Conservation (phyloP, 2,329 filamentous ascomycete genomes). For the Beauveria pseudobassiana region DNA sequence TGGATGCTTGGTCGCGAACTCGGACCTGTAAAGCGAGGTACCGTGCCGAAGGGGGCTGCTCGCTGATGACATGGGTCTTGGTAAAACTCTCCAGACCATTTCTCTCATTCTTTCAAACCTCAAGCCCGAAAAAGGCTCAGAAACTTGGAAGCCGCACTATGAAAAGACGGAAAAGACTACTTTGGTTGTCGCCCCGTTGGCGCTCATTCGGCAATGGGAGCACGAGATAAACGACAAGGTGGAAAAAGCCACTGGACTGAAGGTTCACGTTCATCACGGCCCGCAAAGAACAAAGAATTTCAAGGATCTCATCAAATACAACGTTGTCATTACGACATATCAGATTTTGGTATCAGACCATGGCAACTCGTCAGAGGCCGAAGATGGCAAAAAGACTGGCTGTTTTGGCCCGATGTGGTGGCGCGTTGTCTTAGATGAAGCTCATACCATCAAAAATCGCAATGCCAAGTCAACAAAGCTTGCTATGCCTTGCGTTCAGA, state of each 20-base stretch:
- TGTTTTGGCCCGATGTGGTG: slow-evolving; percentile 95
- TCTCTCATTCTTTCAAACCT: slow-evolving; percentile 79
- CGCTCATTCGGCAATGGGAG: slow-evolving; percentile 96
- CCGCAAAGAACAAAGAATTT: slow-evolving; percentile 73
- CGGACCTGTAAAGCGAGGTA: slow-evolving; percentile 73
- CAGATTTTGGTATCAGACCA: slow-evolving; percentile 92
- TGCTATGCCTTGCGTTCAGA: slow-evolving; percentile 77
- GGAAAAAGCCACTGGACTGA: slow-evolving; percentile 57
- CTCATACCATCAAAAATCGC: slow-evolving; percentile 96
- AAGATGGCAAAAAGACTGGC: slow-evolving; percentile 61
- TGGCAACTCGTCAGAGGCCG: slow-evolving; percentile 55
- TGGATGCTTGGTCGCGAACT: slow-evolving; percentile 96
- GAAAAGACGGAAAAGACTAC: slow-evolving; percentile 68
- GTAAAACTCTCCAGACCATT: slow-evolving; percentile 93
- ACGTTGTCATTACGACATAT: slow-evolving; percentile 96
- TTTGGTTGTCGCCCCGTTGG: slow-evolving; percentile 84
- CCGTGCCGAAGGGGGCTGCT: slow-evolving; percentile 86
- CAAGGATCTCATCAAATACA: slow-evolving; percentile 72
- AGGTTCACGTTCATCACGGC: slow-evolving; percentile 87
- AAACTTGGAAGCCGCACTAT: slow-evolving; percentile 61
- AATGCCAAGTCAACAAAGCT: slow-evolving; percentile 89
- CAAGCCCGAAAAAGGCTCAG: slow-evolving; percentile 52
- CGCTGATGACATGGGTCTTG: slow-evolving; percentile 94
- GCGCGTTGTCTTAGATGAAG: slow-evolving; percentile 89
- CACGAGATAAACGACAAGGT: slow-evolving; percentile 83